Evolutionary conservation across 805 yeast species (phyloP), one percentile per base, ranked within the genome.

Genomic region (Zygosaccharomyces rouxii): DNA sequence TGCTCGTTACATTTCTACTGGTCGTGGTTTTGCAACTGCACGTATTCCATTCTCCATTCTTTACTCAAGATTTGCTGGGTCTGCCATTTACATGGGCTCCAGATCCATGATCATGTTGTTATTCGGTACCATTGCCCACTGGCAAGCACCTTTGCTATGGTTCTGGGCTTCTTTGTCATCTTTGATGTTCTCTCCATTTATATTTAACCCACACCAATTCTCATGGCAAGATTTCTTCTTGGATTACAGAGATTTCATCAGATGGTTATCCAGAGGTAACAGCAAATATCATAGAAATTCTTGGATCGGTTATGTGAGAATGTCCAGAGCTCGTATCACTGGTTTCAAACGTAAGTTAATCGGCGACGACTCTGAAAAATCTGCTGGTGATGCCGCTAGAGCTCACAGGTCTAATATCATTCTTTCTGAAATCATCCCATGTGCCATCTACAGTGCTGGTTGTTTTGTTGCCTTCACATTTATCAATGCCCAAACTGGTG

Each of bases 121-220:
- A 52, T 84, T 84, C 53, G 89, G 86, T 62, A 78, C 89, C 16
- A 80, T 81, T 58, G 77, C 89, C 25, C 82, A 81, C 62, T 86
- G 98, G 98, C 95, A 88, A 71, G 85, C 96, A 21, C 87, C 97
- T 38, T 75, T 94, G 59, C 71, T 92, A 55, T 94, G 97, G 97
- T 94, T 94, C 81, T 94, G 98, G 97, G 84, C 94, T 51, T 85
- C 96, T 16, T 74, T 89, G 59, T 76, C 89, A 42, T 87, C 98
- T 3, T 77, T 94, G 72, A 78, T 89, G 72, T 80, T 89, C 59
- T 84, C 98, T 42, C 99, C 99, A 62, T 89, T 92, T 69, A 65
- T 94, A 52, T 94, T 89, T 81, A 94, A 94, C 73, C 99, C 99
- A 42, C 97, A 92, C 73, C 98, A 94, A 75, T 94, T 90, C 70